phyloP scores from a whole-genome alignment of 163 green algal species.

The Trebouxia gelatinosa region DNA sequence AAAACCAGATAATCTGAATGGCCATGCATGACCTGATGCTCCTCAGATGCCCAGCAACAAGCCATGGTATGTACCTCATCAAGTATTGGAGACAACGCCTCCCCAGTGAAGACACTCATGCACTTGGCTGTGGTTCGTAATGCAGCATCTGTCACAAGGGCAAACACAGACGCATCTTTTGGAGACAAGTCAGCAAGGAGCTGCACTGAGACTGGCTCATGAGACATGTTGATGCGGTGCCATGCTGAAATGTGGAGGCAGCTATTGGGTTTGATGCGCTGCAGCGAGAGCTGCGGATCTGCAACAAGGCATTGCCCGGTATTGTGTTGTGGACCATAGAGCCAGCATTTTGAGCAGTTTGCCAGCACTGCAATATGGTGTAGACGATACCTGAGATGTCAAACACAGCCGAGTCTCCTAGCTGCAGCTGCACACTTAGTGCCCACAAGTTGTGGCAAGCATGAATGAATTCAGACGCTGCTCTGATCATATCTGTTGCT shows the following conservation, averaged over 20 bases:
- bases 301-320: conserved; percentile 20
- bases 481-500: conserved; percentile 20
- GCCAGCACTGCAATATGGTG: conserved; percentile 17
- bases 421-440: conserved; percentile 21
- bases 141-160: conserved; percentile 14
- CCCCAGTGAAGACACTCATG: not conserved
- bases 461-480: conserved; percentile 10
- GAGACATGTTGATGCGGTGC: conserved; percentile 12
- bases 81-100: conserved; percentile 22
- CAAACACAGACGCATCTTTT: conserved; percentile 9
- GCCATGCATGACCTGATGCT: conserved; percentile 11
- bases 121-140: conserved; percentile 1
- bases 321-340: conserved; percentile 16
- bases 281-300: conserved; percentile 20
- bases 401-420: not conserved
- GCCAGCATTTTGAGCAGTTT: conserved; percentile 19
- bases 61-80: not conserved
- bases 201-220: conserved; percentile 13
- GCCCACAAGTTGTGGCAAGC: conserved; percentile 16
- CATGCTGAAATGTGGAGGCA: conserved; percentile 4
- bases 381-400: conserved; percentile 17
- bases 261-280: conserved; percentile 22
- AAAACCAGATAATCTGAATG: conserved; percentile 12
- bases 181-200: conserved; percentile 22
- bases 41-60: conserved; percentile 13